Conservation (phyloP, 1,284 basidiomycete genomes). For the Heliocybe sulcata region DNA sequence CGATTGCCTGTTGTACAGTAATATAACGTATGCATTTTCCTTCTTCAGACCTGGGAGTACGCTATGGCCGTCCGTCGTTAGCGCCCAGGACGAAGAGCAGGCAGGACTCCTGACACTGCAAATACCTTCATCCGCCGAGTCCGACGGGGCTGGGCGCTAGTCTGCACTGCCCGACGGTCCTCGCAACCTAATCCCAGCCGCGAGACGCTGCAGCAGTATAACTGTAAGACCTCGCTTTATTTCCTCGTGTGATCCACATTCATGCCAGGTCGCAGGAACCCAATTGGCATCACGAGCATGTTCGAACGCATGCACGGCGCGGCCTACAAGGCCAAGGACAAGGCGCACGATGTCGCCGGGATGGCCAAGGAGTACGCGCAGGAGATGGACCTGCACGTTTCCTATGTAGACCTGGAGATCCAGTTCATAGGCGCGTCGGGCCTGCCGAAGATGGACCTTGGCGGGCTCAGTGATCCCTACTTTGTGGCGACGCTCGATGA, state of each 20-base stretch:
- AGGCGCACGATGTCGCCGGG: constrained; percentile 21
- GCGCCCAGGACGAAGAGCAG: neutral
- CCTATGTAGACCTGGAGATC: constrained; percentile 43
- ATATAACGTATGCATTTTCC: too few species aligned
- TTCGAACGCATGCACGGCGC: constrained; percentile 24
- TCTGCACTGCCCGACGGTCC: neutral
- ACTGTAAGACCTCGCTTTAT: neutral
- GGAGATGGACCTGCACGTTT: constrained; percentile 25
- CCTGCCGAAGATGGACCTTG: constrained; percentile 64
- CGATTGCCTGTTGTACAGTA: too few species aligned
- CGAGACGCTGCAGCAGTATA: neutral
- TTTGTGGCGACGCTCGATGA: constrained; percentile 62
- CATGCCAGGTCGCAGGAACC: neutral
- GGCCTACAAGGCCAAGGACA: constrained; percentile 21
- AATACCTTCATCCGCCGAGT: neutral
- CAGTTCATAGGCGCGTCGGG: constrained; percentile 66
- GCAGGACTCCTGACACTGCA: neutral
- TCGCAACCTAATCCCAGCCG: neutral
- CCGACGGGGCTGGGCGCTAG: neutral
- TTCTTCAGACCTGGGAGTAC: too few species aligned
- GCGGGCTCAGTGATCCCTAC: constrained; percentile 64
- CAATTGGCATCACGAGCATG: constrained; percentile 24
- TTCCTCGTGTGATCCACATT: neutral
- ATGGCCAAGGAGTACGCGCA: constrained; percentile 23
- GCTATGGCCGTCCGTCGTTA: neutral